Conservation (phyloP, 805 yeast genomes). For the Candida ulmi region DNA sequence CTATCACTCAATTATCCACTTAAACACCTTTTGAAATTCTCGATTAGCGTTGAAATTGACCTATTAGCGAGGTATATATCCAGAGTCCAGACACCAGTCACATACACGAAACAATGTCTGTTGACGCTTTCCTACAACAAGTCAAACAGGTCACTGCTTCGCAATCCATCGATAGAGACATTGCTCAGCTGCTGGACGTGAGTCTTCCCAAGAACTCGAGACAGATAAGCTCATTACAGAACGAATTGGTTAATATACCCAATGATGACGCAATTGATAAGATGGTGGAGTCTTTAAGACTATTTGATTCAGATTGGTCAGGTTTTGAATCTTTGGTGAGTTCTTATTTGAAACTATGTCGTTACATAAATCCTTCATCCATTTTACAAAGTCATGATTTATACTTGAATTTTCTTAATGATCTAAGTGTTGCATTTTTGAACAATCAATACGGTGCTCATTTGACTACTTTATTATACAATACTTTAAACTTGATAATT, state of each 20-base stretch:
- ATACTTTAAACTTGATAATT: constrained; percentile 33
- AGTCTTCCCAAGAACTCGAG: not conserved
- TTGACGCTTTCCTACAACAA: too few relatives aligned
- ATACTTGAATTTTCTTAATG: constrained; percentile 39
- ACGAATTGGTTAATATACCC: constrained; percentile 15
- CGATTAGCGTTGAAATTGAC: too few relatives aligned
- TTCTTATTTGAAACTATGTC: constrained; percentile 37
- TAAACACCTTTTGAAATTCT: too few relatives aligned
- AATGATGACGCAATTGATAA: not conserved
- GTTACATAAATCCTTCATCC: constrained; percentile 55
- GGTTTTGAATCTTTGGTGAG: constrained; percentile 40
- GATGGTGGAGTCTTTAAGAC: constrained; percentile 22
- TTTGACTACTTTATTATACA: constrained; percentile 31
- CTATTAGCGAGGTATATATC: too few relatives aligned
- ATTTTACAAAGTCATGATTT: constrained; percentile 49
- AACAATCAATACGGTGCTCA: constrained; percentile 34
- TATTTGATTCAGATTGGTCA: constrained; percentile 30
- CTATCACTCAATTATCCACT: too few relatives aligned
- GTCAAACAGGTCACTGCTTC: too few relatives aligned
- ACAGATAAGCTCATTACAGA: constrained; percentile 12
- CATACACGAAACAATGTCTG: too few relatives aligned
- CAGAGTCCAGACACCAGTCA: too few relatives aligned
- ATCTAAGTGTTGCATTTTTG: constrained; percentile 42
- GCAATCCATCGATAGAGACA: not conserved
- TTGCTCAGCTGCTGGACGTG: not conserved